Base-by-base conservation (phyloP, 73 alveolate genomes). In the Paramecium primaurelia region DNA sequence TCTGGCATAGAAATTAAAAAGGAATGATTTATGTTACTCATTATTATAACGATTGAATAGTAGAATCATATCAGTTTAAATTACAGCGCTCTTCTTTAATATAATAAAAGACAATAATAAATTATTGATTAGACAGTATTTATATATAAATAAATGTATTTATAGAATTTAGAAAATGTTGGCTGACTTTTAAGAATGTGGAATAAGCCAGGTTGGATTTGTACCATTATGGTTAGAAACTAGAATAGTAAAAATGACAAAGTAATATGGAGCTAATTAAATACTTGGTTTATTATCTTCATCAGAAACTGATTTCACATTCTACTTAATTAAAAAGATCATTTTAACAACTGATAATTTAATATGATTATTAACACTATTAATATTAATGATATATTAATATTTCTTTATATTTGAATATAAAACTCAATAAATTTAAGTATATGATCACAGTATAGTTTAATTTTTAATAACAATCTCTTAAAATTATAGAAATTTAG, bases 281-380 rank as follows among this genome's bases (percentile, higher is more conserved):
- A 37, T 75, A 14, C 59, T 75, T 14, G 16, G 40, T 16, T 37
- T 75, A 30, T 20, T 75, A 40, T 37, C 88, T 11, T 10, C 34
- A 14, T 34, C 88, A 1, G 88, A 75, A 40, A 75, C 34, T 34
- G 88, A 75, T 20, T 75, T 75, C 34, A 75, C 88, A 37, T 75
- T 75, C 22, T 75, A 75, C 12, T 75, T 75, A 45, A 34, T 75
- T 37, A 75, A 75, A 75, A 75, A 37, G 88, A 22, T 75, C 42
- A 37, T 75, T 34, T 25, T 75, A 75, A 14, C 36, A 37, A 45
- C 88, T 14, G 88, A 68, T 12, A 68, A 68, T 34, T 68, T 68
- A 68, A 34, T 34, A 16, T 68, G 84, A 68, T 54, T 54, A 18
- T 54, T 54, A 4, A 18, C 6, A 54, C 69, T 54, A 20, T 20